These are phyloP conservation scores for Serendipita sp. DNA, from an alignment of 1,284 basidiomycete genomes.

Conservation along the genomic window DNA sequence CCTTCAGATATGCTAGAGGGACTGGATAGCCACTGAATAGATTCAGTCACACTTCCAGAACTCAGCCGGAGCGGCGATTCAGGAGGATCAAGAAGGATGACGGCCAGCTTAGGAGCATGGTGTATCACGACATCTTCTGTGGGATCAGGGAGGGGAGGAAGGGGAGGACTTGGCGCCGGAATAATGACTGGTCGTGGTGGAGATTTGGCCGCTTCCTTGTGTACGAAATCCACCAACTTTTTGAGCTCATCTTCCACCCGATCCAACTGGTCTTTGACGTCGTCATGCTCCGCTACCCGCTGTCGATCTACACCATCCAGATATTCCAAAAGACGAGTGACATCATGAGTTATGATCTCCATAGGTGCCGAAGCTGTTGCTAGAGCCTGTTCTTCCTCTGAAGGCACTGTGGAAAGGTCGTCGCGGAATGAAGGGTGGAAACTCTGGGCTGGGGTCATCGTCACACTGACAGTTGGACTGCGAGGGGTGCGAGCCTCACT, in stretches of 20 bases:
- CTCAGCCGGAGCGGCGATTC: not conserved
- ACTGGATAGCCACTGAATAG: not conserved
- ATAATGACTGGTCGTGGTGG: not conserved
- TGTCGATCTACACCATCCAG: constrained; percentile 45
- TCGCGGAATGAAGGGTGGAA: constrained; percentile 5
- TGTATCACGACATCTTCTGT: not conserved
- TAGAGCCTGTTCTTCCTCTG: not conserved
- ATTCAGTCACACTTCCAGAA: constrained; percentile 4
- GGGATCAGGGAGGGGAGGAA: not conserved
- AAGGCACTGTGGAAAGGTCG: not conserved
- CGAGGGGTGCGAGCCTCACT: not conserved
- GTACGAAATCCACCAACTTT: constrained; percentile 25
- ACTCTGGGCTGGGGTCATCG: constrained; percentile 1
- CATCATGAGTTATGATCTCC: constrained; percentile 44
- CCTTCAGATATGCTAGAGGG: not conserved
- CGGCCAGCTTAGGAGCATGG: not conserved
- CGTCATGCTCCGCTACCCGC: constrained; percentile 43
- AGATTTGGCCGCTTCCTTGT: not conserved
- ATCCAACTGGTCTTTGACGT: constrained; percentile 44
- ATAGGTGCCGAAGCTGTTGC: constrained; percentile 19
- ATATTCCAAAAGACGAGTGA: constrained; percentile 49
- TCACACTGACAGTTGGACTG: constrained; percentile 3
- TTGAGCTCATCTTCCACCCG: constrained; percentile 47
- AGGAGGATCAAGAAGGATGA: constrained; percentile 1
- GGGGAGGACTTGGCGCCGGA: not conserved